A percentile compares a stretch with the other conserved stretches of the same genome.
Evolutionary conservation across 495 filamentous ascomycete genomes (phyloP).

Genomic region (Elasticomyces elasticus): DNA sequence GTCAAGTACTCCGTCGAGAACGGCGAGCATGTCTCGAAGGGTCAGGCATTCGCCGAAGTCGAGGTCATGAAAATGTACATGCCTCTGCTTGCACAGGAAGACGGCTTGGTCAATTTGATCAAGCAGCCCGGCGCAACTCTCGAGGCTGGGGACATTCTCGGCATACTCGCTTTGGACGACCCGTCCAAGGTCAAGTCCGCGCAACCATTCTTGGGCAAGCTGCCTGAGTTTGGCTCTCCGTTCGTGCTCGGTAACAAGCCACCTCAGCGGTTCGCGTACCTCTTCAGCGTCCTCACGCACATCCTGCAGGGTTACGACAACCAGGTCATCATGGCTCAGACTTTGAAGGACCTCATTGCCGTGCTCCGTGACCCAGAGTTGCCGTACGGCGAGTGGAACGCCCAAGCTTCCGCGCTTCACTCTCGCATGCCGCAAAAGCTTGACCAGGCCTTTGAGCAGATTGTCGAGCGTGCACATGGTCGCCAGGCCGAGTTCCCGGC

Average conservation of each 20-base stretch:
- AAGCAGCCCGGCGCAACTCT: constrained; percentile 98
- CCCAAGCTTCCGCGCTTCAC: constrained; percentile 90
- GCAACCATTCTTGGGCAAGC: constrained; percentile 85
- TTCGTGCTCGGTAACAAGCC: constrained; percentile 85
- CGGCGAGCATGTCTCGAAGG: constrained; percentile 85
- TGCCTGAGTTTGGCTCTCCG: constrained; percentile 78
- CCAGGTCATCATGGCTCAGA: constrained; percentile 85
- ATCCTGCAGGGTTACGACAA: constrained; percentile 95
- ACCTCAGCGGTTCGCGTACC: constrained; percentile 70
- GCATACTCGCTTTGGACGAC: constrained; percentile 91
- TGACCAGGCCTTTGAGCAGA: constrained; percentile 65
- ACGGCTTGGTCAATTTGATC: constrained; percentile 93
- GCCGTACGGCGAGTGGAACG: constrained; percentile 91
- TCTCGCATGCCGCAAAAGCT: constrained; percentile 92
- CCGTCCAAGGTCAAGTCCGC: constrained; percentile 94
- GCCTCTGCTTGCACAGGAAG: constrained; percentile 93
- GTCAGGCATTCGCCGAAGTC: constrained; percentile 91
- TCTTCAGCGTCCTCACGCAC: constrained; percentile 70
- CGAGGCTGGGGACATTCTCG: constrained; percentile 96
- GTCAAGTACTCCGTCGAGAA: constrained; percentile 98
- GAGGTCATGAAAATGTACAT: constrained; percentile 99
- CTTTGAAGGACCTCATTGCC: constrained; percentile 78
- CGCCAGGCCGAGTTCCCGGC: constrained; percentile 84
- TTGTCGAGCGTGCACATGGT: constrained; percentile 69
- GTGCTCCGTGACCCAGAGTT: constrained; percentile 84